These are phyloP conservation scores for Jaapia argillacea DNA, from an alignment of 768 basidiomycete species.

Conservation along the genomic window DNA sequence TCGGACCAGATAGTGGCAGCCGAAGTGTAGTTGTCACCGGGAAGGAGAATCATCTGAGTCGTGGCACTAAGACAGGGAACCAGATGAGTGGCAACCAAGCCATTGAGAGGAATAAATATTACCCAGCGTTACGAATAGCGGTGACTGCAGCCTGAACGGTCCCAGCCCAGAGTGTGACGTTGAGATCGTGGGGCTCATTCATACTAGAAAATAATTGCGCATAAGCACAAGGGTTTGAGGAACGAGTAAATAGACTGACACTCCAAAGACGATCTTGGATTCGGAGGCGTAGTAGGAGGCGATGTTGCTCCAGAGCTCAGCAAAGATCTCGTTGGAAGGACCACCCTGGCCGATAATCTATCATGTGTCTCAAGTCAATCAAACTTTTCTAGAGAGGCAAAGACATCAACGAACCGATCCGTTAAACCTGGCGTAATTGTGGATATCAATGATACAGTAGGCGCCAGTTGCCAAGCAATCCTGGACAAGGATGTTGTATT, in stretches of 20 bases:
- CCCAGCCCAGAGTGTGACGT: conserved; percentile 23
- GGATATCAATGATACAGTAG: conserved; percentile 43
- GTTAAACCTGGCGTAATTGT: conserved; percentile 55
- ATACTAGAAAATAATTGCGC: conserved; percentile 19
- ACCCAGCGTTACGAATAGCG: conserved; percentile 25
- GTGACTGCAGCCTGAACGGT: conserved; percentile 23
- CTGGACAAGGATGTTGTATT: conserved; percentile 40
- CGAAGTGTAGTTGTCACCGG: conserved; percentile 31
- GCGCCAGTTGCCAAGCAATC: conserved; percentile 31
- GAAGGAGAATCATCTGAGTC: conserved; percentile 31
- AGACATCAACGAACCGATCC: conserved; percentile 20
- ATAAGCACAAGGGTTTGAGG: conserved; percentile 14
- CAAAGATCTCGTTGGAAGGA: conserved; percentile 30
- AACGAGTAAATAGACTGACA: conserved; percentile 18
- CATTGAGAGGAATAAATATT: not conserved
- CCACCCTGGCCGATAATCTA: conserved; percentile 30
- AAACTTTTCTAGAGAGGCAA: too few relatives aligned
- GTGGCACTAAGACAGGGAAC: conserved; percentile 30
- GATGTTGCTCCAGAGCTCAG: conserved; percentile 29
- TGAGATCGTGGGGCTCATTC: conserved; percentile 40
- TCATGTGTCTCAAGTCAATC: too few relatives aligned
- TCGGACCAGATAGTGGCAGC: conserved; percentile 30
- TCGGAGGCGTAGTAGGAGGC: conserved; percentile 24
- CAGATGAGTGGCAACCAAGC: conserved; percentile 29
- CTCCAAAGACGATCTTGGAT: conserved; percentile 23